Base-by-base conservation (phyloP, 1,284 basidiomycete species). In the Sanghuangporus sanghuang region DNA sequence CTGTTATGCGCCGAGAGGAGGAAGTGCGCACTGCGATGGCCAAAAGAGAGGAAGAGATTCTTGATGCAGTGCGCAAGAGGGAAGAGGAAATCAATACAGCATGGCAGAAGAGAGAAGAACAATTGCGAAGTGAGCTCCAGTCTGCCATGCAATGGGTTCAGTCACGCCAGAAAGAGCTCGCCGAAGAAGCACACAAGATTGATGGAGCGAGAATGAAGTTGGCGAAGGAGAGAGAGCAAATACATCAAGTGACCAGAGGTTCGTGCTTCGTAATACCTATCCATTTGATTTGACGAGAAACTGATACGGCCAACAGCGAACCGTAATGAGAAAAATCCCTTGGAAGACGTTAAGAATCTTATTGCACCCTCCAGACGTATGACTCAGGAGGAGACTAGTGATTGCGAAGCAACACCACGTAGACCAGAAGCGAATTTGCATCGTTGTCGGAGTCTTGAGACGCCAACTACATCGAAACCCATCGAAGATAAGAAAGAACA, bases 331-430 rank as follows among this genome's bases (percentile, higher is more conserved):
- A 87, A 87, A 71, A 79, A 77, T 1, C 86, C 87, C 5, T 74
- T 90, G 5, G 88, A 90, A 69, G 88, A 90, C 71, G 85, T 90
- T 42, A 86, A 87, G 75, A 90, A 89, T 68, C 74, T 88, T 18
- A 77, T 87, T 7, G 80, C 80, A 11, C 84, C 85, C 1, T 76
- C 82, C 11, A 74, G 75, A 50, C 79, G 79, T 35, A 73, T 80
- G 35, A 71, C 76, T 21, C 73, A 75, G 16, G 73, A 76, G 23
- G 68, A 67, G 52, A 42, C 32, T 53, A 68, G 58, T 60, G 66
- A 38, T 61, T 71, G 40, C 66, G 71, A 56, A 62, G 67, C 54
- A 50, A 68, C 44, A 27, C 66, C 39, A 11, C 69, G 40, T 9
- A 73, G 73, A 58, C 71, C 78, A 64, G 73, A 56, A 73, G 61